phyloP scores from a whole-genome alignment of 352 stramenopile species.

The Globisporangium paroecandrum region DNA sequence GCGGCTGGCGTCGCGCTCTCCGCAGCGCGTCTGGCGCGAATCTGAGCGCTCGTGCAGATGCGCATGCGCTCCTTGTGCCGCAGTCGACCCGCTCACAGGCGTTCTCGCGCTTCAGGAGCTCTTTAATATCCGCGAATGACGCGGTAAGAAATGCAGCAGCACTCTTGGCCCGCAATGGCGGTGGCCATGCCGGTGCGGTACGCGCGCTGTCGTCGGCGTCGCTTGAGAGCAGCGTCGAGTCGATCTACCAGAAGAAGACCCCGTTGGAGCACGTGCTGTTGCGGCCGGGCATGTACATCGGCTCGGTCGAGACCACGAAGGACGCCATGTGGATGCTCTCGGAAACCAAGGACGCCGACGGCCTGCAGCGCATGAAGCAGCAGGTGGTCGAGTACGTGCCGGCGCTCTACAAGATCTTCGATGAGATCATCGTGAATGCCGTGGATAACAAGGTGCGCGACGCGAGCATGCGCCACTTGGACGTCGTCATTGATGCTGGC shows the following conservation, averaged over 20 bases:
- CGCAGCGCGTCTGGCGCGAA: not conserved
- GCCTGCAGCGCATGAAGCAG: conserved; percentile 57
- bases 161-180: not conserved
- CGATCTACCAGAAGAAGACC: conserved; percentile 89
- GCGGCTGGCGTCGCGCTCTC: conserved; percentile 7
- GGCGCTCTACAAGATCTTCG: conserved; percentile 98
- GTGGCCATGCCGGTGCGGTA: not conserved
- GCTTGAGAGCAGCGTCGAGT: conserved; percentile 55
- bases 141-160: not conserved
- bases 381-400: conserved; percentile 77
- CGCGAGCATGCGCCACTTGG: conserved; percentile 65
- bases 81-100: not conserved
- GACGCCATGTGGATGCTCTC: conserved; percentile 80
- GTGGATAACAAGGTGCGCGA: conserved; percentile 94
- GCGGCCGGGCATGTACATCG: conserved; percentile 91
- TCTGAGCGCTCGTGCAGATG: not conserved
- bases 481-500: conserved; percentile 68
- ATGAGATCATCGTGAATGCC: conserved; percentile 99
- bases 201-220: conserved; percentile 24
- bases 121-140: not conserved
- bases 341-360: conserved; percentile 27
- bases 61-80: not conserved
- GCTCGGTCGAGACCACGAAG: conserved; percentile 73
- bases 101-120: conserved; percentile 1
- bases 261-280: conserved; percentile 88